Conservation (phyloP, 2,329 filamentous ascomycete species). For the Colletotrichum echinochloae region DNA sequence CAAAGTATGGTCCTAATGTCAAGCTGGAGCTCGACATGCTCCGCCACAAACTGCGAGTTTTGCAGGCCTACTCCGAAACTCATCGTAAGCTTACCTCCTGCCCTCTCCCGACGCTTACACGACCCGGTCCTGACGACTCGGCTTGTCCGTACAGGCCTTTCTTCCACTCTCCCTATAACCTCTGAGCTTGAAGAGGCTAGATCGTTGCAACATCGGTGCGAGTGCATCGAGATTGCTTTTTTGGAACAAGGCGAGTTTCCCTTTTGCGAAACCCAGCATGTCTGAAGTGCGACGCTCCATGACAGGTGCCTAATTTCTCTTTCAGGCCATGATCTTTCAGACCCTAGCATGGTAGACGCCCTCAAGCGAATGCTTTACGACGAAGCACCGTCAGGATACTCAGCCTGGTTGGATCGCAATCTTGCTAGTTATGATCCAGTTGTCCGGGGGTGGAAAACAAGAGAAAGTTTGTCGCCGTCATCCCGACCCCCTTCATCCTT, state of each 20-base stretch:
- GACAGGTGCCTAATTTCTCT: conserved; percentile 27
- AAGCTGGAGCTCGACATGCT: conserved; percentile 66
- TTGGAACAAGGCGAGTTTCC: conserved; percentile 58
- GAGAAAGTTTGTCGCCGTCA: conserved; percentile 52
- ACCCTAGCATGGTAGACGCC: conserved; percentile 54
- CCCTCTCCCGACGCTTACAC: conserved; percentile 22
- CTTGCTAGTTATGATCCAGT: conserved; percentile 62
- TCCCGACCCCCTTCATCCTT: conserved; percentile 55
- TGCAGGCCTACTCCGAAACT: conserved; percentile 61
- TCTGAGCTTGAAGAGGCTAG: conserved; percentile 70
- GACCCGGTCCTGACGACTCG: neutral
- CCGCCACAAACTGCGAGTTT: conserved; percentile 64
- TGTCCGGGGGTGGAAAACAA: conserved; percentile 55
- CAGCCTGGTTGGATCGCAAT: conserved; percentile 65
- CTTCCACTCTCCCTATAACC: conserved; percentile 56
- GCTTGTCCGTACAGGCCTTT: conserved; percentile 49
- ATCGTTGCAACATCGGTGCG: conserved; percentile 68
- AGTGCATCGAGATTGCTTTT: conserved; percentile 67
- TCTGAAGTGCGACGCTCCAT: neutral
- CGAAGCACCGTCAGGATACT: conserved; percentile 61
- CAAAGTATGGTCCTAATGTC: conserved; percentile 61
- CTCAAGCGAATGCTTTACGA: conserved; percentile 53
- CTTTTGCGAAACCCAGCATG: neutral
- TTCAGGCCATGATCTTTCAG: conserved; percentile 58
- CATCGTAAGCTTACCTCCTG: conserved; percentile 58